Base-by-base conservation (phyloP, 1,284 basidiomycete species). In the Ustilago crameri region DNA sequence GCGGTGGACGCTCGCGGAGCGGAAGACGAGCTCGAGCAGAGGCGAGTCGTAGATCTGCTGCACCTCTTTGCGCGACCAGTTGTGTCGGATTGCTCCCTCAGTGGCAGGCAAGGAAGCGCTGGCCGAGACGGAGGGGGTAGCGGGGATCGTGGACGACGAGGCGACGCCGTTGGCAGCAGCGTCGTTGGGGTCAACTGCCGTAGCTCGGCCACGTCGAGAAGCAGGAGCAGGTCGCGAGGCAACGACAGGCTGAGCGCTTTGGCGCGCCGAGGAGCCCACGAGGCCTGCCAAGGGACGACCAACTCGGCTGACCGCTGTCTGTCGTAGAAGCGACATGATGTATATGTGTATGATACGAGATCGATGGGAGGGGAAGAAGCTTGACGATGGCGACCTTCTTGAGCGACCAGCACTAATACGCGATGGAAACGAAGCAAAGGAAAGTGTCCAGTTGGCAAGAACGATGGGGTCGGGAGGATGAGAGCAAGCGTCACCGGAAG, bases 1-100 rank as follows among this genome's bases (percentile, higher is more conserved):
- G 72, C 95, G 87, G 85, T 98, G 95, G 22, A 95, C 89, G 3
- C 81, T 82, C 5, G 86, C 87, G 78, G 86, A 69, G 41, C 78
- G 70, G 71, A 81, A 83, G 56, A 80, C 77, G 50, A 83, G 76
- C 43, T 82, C 79, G 47, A 83, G 69, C 10, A 83, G 51, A 1
- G 80, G 79, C 18, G 71, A 70, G 51, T 83, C 76, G 65, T 82
- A 83, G 53, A 83, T 69, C 38, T 63, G 56, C 49, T 77, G 72
- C 10, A 83, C 80, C 41, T 82, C 72, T 17, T 55, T 53, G 14
- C 81, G 69, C 14, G 61, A 70, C 81, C 81, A 83, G 44, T 75
- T 61, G 52, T 75, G 72, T 24, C 78, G 65, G 35, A 73, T 59
- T 20, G 50, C 51, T 4, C 69, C 69, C 18, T 73, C 69, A 23